A percentile compares a stretch with the other conserved stretches of the same genome.
Conservation (phyloP, 2,329 filamentous ascomycete species). For the Epichloe sibirici region DNA sequence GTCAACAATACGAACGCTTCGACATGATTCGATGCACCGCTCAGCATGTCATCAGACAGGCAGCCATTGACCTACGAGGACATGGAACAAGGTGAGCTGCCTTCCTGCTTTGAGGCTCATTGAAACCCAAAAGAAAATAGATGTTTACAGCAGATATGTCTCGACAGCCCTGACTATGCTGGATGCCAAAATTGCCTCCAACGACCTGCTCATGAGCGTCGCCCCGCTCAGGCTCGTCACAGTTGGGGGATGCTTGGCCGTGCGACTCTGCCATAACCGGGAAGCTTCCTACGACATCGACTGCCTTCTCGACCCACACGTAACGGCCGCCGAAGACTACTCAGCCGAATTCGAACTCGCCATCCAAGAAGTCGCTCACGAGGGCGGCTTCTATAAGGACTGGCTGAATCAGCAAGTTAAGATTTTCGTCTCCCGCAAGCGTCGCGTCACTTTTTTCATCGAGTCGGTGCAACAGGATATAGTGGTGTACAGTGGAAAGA, state of each 20-base stretch:
- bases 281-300: constrained; percentile 14
- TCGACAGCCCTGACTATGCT: constrained; percentile 11
- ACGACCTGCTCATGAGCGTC: constrained; percentile 15
- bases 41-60: not conserved
- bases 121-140: not conserved
- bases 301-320: constrained; percentile 15
- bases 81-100: constrained; percentile 1
- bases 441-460: constrained; percentile 12
- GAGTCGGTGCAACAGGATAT: constrained; percentile 14
- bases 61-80: not conserved
- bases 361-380: constrained; percentile 7
- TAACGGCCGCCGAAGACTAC: constrained; percentile 12
- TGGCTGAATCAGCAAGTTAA: constrained; percentile 15
- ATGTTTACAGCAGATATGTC: not conserved
- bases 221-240: constrained; percentile 16
- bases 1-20: not conserved
- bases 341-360: constrained; percentile 8
- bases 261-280: constrained; percentile 12
- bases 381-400: constrained; percentile 4
- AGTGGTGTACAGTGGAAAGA: constrained; percentile 11
- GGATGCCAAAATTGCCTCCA: constrained; percentile 12
- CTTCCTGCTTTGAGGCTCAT: not conserved
- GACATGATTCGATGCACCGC: not conserved
- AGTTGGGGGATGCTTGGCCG: constrained; percentile 14
- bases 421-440: constrained; percentile 9